These are phyloP conservation scores for Candida patagonica DNA, from an alignment of 805 yeast genomes.

Conservation along the genomic window DNA sequence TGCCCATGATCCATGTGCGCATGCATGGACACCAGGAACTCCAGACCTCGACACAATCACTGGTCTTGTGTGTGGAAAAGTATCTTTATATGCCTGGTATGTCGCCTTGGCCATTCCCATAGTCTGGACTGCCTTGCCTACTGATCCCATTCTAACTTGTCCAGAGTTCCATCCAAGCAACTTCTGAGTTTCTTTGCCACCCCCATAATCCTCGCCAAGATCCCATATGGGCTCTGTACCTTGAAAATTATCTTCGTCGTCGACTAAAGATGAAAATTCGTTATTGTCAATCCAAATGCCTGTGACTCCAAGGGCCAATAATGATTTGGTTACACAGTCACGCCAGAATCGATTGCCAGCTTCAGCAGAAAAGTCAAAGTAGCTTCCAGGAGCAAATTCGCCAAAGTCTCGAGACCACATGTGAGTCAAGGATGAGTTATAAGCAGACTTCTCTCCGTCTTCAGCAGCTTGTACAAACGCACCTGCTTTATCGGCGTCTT, in stretches of 20 bases:
- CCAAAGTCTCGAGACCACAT: constrained; percentile 11
- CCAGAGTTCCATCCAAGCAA: constrained; percentile 7
- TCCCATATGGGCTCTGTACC: constrained; percentile 7
- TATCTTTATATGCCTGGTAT: constrained; percentile 5
- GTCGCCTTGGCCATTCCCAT: constrained; percentile 11
- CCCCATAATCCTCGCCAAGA: constrained; percentile 4
- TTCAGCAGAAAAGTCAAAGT: constrained; percentile 6
- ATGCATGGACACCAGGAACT: constrained; percentile 8
- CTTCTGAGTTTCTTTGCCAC: neutral
- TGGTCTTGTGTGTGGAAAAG: constrained; percentile 9
- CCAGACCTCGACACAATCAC: constrained; percentile 9
- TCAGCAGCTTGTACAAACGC: constrained; percentile 8
- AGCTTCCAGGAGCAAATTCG: constrained; percentile 4
- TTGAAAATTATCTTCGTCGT: constrained; percentile 6
- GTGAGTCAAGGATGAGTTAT: constrained; percentile 7
- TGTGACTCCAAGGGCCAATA: constrained; percentile 6
- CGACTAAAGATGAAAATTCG: constrained; percentile 7
- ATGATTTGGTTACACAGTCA: neutral
- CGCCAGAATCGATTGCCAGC: constrained; percentile 7
- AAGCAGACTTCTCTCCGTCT: constrained; percentile 2
- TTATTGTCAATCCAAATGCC: constrained; percentile 10
- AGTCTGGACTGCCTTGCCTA: constrained; percentile 8
- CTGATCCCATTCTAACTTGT: constrained; percentile 5
- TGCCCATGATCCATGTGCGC: constrained; percentile 10
- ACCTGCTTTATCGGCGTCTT: constrained; percentile 5